Evolutionary conservation across 148 eudicot species (phyloP).

Genomic region (Silene conica): DNA sequence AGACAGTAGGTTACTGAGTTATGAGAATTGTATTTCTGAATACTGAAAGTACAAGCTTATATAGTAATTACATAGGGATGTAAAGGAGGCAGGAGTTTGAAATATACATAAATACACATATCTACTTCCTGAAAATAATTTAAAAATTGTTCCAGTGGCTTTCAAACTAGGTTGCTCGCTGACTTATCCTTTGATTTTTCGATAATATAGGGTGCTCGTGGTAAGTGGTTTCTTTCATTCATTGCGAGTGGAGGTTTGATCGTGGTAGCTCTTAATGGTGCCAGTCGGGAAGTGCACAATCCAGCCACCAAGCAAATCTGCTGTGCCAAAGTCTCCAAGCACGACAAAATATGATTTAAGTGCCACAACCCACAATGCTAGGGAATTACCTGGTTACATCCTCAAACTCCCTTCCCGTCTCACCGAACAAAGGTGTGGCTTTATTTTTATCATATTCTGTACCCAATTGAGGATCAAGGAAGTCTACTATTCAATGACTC

Average conservation of each 20-base stretch:
- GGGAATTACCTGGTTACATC: not conserved
- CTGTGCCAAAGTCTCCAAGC: not conserved
- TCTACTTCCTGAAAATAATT: not conserved
- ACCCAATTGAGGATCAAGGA: too few species aligned
- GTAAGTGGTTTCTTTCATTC: not conserved
- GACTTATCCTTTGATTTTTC: slow-evolving; percentile 1
- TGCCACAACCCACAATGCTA: too few species aligned
- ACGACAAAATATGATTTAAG: not conserved
- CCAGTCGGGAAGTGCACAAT: not conserved
- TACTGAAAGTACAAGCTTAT: too few species aligned
- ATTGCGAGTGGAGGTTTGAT: not conserved
- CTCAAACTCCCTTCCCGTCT: not conserved
- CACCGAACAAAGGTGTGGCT: too few species aligned
- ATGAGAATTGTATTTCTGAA: too few species aligned
- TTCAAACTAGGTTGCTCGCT: not conserved
- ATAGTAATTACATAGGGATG: too few species aligned
- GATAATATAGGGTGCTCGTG: not conserved
- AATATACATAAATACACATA: too few species aligned
- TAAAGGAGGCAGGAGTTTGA: too few species aligned
- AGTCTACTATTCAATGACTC: too few species aligned
- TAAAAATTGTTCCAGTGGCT: not conserved
- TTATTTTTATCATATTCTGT: too few species aligned
- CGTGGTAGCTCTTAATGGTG: not conserved
- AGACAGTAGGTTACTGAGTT: too few species aligned
- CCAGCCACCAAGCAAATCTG: not conserved